Conservation (phyloP, 768 basidiomycete genomes). For the Lentinula edodes region DNA sequence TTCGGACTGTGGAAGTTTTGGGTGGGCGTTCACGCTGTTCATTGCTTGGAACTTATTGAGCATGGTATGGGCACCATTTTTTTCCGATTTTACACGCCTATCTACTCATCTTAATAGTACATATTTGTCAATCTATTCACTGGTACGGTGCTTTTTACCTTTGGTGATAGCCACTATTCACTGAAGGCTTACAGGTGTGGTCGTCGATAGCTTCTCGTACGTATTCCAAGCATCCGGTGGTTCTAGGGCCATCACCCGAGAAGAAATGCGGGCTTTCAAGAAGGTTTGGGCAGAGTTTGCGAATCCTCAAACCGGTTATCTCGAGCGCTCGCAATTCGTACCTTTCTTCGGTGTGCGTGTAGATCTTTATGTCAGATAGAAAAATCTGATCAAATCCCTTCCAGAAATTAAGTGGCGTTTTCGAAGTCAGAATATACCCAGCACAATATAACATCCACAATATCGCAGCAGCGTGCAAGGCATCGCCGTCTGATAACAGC, state of each 20-base stretch:
- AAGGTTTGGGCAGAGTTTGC: conserved; percentile 89
- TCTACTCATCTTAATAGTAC: conserved; percentile 46
- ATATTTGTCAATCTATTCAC: conserved; percentile 97
- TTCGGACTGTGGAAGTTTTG: conserved; percentile 83
- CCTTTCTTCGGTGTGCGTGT: conserved; percentile 75
- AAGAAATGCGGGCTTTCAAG: conserved; percentile 93
- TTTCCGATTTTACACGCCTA: background rate
- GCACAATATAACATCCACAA: conserved; percentile 55
- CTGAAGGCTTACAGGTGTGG: conserved; percentile 50
- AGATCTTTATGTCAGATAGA: background rate
- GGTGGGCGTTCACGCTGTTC: conserved; percentile 83
- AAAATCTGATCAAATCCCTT: background rate
- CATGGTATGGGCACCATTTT: conserved; percentile 57
- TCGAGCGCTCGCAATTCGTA: conserved; percentile 65
- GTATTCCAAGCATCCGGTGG: conserved; percentile 85
- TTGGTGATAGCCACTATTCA: background rate
- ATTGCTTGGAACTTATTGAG: conserved; percentile 94
- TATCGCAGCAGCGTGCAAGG: conserved; percentile 49
- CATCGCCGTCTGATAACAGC: conserved; percentile 16
- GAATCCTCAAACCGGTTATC: conserved; percentile 69
- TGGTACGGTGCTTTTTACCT: conserved; percentile 36
- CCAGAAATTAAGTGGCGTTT: conserved; percentile 79
- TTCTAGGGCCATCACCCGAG: conserved; percentile 77
- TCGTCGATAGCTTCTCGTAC: conserved; percentile 94
- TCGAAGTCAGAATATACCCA: conserved; percentile 86